phyloP scores from a whole-genome alignment of 441 rosid species.

The Viola pubescens region DNA sequence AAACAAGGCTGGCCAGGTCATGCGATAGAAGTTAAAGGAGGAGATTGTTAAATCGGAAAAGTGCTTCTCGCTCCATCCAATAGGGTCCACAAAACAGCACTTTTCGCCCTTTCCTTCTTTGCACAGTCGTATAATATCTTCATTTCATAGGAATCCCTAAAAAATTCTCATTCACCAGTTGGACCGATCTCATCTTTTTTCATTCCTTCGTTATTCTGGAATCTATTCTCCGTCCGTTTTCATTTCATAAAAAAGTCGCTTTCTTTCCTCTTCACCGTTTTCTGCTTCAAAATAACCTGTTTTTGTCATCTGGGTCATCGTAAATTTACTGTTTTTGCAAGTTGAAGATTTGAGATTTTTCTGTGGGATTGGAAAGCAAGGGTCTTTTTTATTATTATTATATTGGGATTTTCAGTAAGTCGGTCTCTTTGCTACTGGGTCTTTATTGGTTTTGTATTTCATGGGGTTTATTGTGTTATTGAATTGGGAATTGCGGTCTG shows the following conservation, averaged over 20 bases:
- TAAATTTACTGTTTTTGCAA: conserved; percentile 8
- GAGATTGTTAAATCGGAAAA: conserved; percentile 7
- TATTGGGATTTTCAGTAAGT: not conserved
- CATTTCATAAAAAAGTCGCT: not conserved
- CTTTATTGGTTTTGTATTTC: not conserved
- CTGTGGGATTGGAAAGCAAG: not conserved
- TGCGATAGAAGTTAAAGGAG: no score
- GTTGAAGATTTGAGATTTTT: not conserved
- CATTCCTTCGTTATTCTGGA: not conserved
- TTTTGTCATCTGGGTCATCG: conserved; percentile 16
- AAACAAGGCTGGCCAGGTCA: not conserved
- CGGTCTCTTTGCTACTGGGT: conserved; percentile 9
- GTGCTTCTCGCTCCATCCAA: conserved; percentile 17
- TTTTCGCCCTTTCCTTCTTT: conserved; percentile 12
- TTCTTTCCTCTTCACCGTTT: not conserved
- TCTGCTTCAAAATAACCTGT: conserved; percentile 5
- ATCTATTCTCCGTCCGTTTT: conserved; percentile 5
- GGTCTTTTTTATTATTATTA: not conserved
- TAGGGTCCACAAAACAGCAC: conserved; percentile 22
- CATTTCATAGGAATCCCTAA: conserved; percentile 18
- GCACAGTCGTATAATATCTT: not conserved
- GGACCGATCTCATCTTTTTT: not conserved
- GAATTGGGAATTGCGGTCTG: not conserved
- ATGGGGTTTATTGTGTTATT: conserved; percentile 11
- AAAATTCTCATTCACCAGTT: not conserved